These are phyloP conservation scores for Penicillium cinerascens DNA, from an alignment of 495 filamentous ascomycete species.

Conservation along the genomic window DNA sequence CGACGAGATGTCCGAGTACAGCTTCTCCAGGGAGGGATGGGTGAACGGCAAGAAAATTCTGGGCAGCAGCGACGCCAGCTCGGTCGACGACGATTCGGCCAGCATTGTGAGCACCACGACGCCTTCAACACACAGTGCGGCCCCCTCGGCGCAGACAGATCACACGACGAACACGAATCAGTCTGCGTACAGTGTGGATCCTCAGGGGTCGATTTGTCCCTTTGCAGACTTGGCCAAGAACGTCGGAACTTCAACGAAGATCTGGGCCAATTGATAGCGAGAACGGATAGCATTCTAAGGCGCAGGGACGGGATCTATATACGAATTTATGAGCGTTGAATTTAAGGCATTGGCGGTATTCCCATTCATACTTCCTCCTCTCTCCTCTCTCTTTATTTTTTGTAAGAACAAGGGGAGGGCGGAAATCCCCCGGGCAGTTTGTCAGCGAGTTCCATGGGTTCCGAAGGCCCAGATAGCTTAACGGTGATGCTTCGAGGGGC, in stretches of 20 bases:
- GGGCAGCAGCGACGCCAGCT: slow-evolving; percentile 30
- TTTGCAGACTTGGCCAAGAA: slow-evolving; percentile 31
- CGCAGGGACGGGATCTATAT: not conserved
- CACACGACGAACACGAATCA: not conserved
- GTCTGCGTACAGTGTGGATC: not conserved
- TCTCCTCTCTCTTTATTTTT: not conserved
- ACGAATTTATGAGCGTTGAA: not conserved
- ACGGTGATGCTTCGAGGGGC: not conserved
- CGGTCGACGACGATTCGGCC: slow-evolving; percentile 32
- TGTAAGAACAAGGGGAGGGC: not conserved
- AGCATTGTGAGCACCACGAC: slow-evolving; percentile 28
- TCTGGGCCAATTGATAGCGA: slow-evolving; percentile 32
- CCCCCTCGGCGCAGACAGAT: not conserved
- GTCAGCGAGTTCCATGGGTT: not conserved
- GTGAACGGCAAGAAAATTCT: slow-evolving; percentile 50
- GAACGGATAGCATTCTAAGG: slow-evolving; percentile 6
- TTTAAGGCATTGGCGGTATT: not conserved
- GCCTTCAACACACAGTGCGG: slow-evolving; percentile 13
- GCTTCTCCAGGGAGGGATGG: slow-evolving; percentile 59
- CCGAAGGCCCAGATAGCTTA: too few relatives aligned
- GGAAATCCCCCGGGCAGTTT: not conserved
- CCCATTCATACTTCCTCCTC: not conserved
- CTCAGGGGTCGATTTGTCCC: slow-evolving; percentile 28
- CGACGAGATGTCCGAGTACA: slow-evolving; percentile 52
- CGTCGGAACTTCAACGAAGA: slow-evolving; percentile 32